Conservation (phyloP, 75 land plant species). For the Sequoia sempervirens region DNA sequence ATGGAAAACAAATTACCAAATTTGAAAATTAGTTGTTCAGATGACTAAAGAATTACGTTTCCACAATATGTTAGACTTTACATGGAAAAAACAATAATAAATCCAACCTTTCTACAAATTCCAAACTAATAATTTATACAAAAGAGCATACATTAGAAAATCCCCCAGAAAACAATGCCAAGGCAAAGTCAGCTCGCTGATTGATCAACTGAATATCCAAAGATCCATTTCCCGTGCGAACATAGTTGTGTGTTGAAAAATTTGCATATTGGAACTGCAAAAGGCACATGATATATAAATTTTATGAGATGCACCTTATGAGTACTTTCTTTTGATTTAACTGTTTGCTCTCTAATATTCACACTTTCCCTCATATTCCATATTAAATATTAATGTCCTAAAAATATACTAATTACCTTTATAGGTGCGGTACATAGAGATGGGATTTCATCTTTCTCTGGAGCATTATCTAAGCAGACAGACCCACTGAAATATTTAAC, state of each 20-base stretch:
- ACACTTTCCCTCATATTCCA: background rate
- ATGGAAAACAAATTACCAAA: background rate
- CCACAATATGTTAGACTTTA: background rate
- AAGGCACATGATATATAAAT: slow-evolving; percentile 4
- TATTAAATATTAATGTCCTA: background rate
- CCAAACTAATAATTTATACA: background rate
- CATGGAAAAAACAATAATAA: background rate
- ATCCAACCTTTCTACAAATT: background rate
- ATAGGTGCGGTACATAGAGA: slow-evolving; percentile 14
- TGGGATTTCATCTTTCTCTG: background rate
- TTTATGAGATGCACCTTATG: background rate
- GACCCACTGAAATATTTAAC: slow-evolving; percentile 9
- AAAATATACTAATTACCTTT: background rate
- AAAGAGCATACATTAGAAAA: slow-evolving; percentile 55
- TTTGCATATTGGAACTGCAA: slow-evolving; percentile 93
- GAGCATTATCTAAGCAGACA: background rate
- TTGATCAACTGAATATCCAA: slow-evolving; percentile 83
- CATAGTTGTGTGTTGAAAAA: slow-evolving; percentile 48
- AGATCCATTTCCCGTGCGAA: slow-evolving; percentile 48
- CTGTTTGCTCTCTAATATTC: background rate
- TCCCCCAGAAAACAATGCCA: slow-evolving; percentile 87
- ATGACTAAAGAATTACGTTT: background rate
- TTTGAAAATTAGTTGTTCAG: background rate
- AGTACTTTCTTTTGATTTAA: background rate
- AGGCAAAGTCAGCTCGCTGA: slow-evolving; percentile 82